Evolutionary conservation across 164 flowering plant genomes (phyloP), one percentile per base, ranked within the genome.

Genomic region (Tetrastigma voinierianum): DNA sequence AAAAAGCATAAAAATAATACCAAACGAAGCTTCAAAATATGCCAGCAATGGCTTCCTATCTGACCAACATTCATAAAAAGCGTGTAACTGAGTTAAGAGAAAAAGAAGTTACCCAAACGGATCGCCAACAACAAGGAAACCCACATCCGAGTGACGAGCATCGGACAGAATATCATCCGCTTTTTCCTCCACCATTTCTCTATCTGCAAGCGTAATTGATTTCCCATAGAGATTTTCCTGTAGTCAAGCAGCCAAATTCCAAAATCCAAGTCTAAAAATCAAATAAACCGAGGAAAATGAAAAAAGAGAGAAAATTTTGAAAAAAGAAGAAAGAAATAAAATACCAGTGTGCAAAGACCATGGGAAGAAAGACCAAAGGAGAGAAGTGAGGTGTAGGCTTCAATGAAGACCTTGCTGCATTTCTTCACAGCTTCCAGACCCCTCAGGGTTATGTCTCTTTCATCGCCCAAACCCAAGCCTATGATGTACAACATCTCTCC

Each of bases 111-210:
- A 94, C 97, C 97, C 98, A 76, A 91, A 95, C 66, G 98, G 97
- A 46, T 95, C 99, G 1, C 99, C 99, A 72, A 92, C 97, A 64
- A 92, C 97, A 61, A 95, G 86, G 67, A 95, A 90, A 58, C 91
- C 97, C n/a, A 90, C 96, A 72, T 90, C 84, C 46, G 79, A 76
- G 1, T 65, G 57, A 7, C 67, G 67, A 72, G 99, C 94, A 76
- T 82, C 89, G 1, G 76, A 62, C 32, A 95, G 77, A 13, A 95
- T 77, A 53, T 60, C 65, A 66, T 92, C 97, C 1, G 87, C 90
- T 57, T 82, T 81, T 69, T 95, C 99, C 80, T 95, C 97, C 4
- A 91, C 97, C 82, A 77, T 85, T 74, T 94, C 98, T 78, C 97
- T 85, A 66, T 94, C 98, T 3, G 96, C 90, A 70, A 89, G 55